Percentiles rank a stretch among this genome's conserved stretches.
Conservation (phyloP, 805 yeast genomes). For the Cyberlindnera xishuangbannaensis region DNA sequence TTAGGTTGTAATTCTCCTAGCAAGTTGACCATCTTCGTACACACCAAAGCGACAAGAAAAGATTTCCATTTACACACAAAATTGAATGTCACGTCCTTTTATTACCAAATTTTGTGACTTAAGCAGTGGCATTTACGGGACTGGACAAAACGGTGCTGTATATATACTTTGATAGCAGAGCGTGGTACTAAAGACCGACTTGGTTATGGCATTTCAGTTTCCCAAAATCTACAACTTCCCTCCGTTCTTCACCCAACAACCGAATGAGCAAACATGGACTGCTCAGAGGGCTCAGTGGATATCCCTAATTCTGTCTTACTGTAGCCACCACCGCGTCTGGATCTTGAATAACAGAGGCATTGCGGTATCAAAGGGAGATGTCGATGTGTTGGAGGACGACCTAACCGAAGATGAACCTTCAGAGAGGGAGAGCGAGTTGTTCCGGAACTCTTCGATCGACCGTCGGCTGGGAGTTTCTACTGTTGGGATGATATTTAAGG, state of each 20-base stretch:
- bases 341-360: conserved; percentile 36
- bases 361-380: conserved; percentile 17
- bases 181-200: too few relatives aligned
- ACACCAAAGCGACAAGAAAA: too few relatives aligned
- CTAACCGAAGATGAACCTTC: too few relatives aligned
- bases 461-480: conserved; percentile 52
- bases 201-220: too few relatives aligned
- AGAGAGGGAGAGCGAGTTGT: conserved; percentile 32
- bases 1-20: too few relatives aligned
- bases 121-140: too few relatives aligned
- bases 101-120: too few relatives aligned
- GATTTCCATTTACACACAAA: too few relatives aligned
- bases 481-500: conserved; percentile 46
- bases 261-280: conserved; percentile 69
- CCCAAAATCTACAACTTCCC: conserved; percentile 51
- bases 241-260: conserved; percentile 87
- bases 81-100: too few relatives aligned
- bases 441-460: conserved; percentile 45
- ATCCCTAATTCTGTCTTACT: conserved; percentile 53
- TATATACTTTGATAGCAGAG: too few relatives aligned
- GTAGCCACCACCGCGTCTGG: conserved; percentile 53
- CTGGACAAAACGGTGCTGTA: too few relatives aligned
- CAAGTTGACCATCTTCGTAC: too few relatives aligned
- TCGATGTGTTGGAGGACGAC: conserved; percentile 2
- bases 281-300: conserved; percentile 82